Conservation (phyloP, 208 protist species). For the Trypanosoma congolense region DNA sequence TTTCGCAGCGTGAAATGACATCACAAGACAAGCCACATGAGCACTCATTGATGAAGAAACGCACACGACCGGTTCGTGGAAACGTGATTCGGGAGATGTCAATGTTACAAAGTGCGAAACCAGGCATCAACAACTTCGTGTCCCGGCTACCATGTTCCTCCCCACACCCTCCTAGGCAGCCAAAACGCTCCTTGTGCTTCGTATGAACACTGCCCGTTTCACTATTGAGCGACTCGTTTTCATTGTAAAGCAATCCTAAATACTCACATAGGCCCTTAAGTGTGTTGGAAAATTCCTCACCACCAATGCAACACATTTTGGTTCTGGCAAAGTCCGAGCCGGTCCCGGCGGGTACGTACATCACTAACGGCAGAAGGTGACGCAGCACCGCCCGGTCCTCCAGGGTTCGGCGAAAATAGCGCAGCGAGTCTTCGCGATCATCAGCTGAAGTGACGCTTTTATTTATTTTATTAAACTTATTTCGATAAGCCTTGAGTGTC, state of each 20-base stretch:
- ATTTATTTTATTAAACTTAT: conserved; percentile 2
- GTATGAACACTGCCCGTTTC: neutral
- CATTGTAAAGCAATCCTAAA: neutral
- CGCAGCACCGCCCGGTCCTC: conserved; percentile 47
- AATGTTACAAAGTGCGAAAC: conserved; percentile 34
- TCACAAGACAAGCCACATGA: conserved; percentile 79
- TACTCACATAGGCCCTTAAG: conserved; percentile 13
- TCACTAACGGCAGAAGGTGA: conserved; percentile 52
- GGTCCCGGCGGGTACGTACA: conserved; percentile 67
- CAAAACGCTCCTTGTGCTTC: too few species aligned
- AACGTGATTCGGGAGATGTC: conserved; percentile 74
- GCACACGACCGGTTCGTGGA: conserved; percentile 38
- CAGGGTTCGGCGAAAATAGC: conserved; percentile 33
- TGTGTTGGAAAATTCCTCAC: conserved; percentile 31
- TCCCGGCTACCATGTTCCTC: neutral
- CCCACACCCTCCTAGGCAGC: neutral
- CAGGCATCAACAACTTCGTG: neutral
- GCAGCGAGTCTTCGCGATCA: conserved; percentile 3
- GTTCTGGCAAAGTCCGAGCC: conserved; percentile 74
- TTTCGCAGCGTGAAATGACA: conserved; percentile 59
- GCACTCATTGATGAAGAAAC: conserved; percentile 84
- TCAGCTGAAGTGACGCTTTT: neutral
- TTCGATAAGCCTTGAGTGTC: conserved; percentile 28
- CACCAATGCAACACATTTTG: conserved; percentile 44
- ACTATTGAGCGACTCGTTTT: neutral